A percentile compares a stretch with the other conserved stretches of the same genome.
Evolutionary conservation across 2,329 filamentous ascomycete genomes (phyloP).

Genomic region (Colletotrichum sublineola): DNA sequence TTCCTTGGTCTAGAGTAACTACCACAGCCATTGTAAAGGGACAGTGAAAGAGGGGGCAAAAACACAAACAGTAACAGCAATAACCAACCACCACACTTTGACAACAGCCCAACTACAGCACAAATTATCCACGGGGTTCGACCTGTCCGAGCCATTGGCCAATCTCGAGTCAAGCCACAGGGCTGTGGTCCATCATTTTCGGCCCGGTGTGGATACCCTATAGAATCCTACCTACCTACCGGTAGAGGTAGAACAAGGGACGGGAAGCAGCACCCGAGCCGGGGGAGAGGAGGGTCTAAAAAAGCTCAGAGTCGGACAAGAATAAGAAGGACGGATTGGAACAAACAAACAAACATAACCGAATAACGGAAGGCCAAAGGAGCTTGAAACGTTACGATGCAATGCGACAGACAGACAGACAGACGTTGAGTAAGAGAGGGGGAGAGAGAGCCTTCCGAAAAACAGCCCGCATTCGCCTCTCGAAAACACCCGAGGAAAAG

Average conservation of each 20-base stretch:
- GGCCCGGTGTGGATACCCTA: conserved; percentile 36
- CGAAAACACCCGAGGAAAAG: not conserved
- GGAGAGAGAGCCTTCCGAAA: not conserved
- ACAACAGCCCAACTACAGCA: not conserved
- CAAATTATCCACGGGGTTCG: conserved; percentile 20
- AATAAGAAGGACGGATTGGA: not conserved
- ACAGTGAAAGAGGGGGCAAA: not conserved
- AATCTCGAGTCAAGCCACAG: conserved; percentile 21
- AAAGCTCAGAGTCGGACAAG: not conserved
- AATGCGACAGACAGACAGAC: not conserved
- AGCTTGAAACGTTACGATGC: not conserved
- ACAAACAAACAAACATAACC: not conserved
- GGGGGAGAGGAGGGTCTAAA: not conserved
- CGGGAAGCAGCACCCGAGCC: conserved; percentile 24
- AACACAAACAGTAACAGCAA: not conserved
- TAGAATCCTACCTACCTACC: conserved; percentile 6
- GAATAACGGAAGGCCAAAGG: not conserved
- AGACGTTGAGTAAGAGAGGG: not conserved
- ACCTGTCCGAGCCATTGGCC: conserved; percentile 25
- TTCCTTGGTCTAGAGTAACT: too few relatives aligned
- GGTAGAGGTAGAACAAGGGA: conserved; percentile 19
- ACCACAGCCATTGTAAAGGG: not conserved
- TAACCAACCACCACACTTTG: not conserved
- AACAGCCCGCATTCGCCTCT: not conserved
- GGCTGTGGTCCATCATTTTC: conserved; percentile 1